Percentiles rank a stretch among this genome's conserved stretches.
Conservation (phyloP, 805 yeast genomes). For the Isabelozyma heimii region DNA sequence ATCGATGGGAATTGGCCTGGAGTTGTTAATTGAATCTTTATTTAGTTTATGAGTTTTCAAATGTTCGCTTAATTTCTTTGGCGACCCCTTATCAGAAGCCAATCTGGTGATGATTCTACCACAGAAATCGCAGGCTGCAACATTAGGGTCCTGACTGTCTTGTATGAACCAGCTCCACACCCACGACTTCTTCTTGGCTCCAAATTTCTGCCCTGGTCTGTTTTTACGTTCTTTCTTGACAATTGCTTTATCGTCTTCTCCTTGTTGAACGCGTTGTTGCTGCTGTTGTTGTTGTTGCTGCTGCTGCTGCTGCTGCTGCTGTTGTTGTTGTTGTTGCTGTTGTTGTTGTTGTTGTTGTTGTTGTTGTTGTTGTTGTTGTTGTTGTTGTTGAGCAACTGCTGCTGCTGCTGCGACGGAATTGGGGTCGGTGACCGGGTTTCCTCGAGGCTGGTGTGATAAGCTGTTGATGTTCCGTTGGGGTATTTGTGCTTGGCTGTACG, state of each 20-base stretch:
- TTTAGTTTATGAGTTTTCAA: conserved; percentile 51
- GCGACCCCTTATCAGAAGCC: conserved; percentile 55
- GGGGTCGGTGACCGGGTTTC: conserved; percentile 5
- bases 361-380: conserved; percentile 8
- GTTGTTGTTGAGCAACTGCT: conserved; percentile 6
- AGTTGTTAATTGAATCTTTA: conserved; percentile 36
- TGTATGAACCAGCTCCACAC: conserved; percentile 63
- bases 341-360: conserved; percentile 6
- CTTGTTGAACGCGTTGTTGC: conserved; percentile 6
- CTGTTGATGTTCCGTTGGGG: conserved; percentile 9
- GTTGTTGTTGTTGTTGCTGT: conserved; percentile 4
- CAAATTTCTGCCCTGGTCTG: conserved; percentile 55
- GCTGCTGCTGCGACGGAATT: conserved; percentile 9
- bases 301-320: conserved; percentile 5
- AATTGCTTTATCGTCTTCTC: background rate
- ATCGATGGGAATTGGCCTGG: conserved; percentile 38
- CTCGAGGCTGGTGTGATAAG: background rate
- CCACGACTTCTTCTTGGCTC: conserved; percentile 62
- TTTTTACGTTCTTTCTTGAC: conserved; percentile 33
- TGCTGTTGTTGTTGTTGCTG: conserved; percentile 9
- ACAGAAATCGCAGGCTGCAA: conserved; percentile 55
- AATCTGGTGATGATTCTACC: conserved; percentile 47
- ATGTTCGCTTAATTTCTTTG: conserved; percentile 58
- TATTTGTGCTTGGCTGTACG: conserved; percentile 16
- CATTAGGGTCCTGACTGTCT: conserved; percentile 44